Evolutionary conservation across 768 basidiomycete genomes (phyloP).

Genomic region (Calvatia gigantea): DNA sequence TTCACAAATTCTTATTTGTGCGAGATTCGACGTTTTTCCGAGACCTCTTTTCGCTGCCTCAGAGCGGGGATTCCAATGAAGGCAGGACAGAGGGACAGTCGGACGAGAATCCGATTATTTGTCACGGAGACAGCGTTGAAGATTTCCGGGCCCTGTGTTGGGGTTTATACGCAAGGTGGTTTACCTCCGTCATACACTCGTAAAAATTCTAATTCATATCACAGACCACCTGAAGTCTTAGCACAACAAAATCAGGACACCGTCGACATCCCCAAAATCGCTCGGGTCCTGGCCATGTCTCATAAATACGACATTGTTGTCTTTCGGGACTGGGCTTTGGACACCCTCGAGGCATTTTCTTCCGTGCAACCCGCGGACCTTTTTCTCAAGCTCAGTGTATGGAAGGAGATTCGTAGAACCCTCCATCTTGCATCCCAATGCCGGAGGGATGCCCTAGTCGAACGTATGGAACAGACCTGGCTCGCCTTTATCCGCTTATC

Average conservation of each 20-base stretch:
- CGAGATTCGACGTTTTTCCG: background rate
- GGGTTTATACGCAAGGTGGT: conserved; percentile 2
- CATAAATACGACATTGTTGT: conserved; percentile 1
- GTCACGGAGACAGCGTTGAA: background rate
- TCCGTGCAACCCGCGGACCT: background rate
- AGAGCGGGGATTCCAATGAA: background rate
- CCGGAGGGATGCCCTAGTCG: background rate
- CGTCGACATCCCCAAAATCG: background rate
- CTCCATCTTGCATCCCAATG: background rate
- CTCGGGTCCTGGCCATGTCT: background rate
- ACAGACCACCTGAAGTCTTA: background rate
- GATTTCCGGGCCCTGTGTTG: conserved; percentile 7
- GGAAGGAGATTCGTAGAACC: background rate
- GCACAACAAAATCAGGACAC: background rate
- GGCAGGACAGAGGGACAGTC: background rate
- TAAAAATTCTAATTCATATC: background rate
- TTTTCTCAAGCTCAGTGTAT: background rate
- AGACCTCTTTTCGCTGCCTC: background rate
- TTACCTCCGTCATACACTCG: background rate
- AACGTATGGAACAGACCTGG: background rate
- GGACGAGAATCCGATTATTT: conserved; percentile 1
- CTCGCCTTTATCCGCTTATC: background rate
- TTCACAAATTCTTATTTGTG: background rate
- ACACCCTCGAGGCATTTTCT: background rate
- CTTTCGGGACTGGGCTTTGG: background rate